Evolutionary conservation across 805 yeast species (phyloP), one percentile per base, ranked within the genome.

Genomic region (Lachancea sp.): DNA sequence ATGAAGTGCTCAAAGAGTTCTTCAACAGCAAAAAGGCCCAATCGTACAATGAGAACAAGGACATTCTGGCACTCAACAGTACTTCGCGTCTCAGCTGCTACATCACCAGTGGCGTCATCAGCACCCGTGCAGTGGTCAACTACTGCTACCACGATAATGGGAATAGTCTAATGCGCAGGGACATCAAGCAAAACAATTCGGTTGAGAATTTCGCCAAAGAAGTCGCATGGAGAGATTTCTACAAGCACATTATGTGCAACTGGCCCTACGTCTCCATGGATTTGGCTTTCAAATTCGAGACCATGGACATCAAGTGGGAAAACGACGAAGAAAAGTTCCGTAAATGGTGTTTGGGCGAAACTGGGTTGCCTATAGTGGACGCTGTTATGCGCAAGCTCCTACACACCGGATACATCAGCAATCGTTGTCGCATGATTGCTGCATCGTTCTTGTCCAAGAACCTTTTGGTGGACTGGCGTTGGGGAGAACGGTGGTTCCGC

Each of bases 171-270:
- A 48, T 54, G 38, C 49, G 50, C 11, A 49, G 51, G 41, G 52
- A 52, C 42, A 46, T 58, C 38, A 52, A 55, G 33, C 67, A 66
- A 17, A 64, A 66, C 36, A 50, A 55, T 5, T 71, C 75, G 3
- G 53, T 65, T 15, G 65, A 67, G 18, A 70, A 70, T 36, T 78
- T 74, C 63, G 64, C 76, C 25, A 68, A 80, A 31, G 81, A 78
- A 54, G 65, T 78, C 9, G 77, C 81, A 1, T 78, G 80, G 77
- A 67, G 82, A 52, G 82, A 78, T 53, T 77, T 76, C 47, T 77
- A 77, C 54, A 66, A 71, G 38, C 79, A 77, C 49, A 66, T 74
- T 7, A 49, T 75, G 41, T 63, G 67, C 44, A 65, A 68, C 45
- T 71, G 77, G 74, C 83, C 83, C 2, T 72, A 68, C 48, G 55